Evolutionary conservation across 2,329 filamentous ascomycete genomes (phyloP).

Genomic region (Cladosporium sp.): DNA sequence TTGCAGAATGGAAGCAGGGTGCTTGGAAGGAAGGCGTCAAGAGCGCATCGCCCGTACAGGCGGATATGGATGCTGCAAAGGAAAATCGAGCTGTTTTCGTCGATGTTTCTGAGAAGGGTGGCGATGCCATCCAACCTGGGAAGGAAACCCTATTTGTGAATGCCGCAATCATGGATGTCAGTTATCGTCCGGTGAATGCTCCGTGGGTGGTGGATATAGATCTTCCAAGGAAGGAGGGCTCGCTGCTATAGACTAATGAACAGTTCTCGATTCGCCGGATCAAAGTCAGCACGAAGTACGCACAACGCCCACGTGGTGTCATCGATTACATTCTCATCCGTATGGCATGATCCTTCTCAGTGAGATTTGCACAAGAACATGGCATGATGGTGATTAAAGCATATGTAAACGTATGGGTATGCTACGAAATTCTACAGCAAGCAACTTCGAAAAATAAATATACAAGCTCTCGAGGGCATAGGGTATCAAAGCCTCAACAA

Average conservation of each 20-base stretch:
- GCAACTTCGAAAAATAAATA: neutral
- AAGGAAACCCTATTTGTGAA: slow-evolving; percentile 61
- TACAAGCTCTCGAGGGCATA: neutral
- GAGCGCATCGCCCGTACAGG: slow-evolving; percentile 23
- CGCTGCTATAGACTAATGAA: neutral
- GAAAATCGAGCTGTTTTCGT: slow-evolving; percentile 40
- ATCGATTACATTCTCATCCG: neutral
- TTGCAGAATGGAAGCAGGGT: slow-evolving; percentile 24
- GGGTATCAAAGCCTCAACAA: slow-evolving; percentile 20
- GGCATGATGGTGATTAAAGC: neutral
- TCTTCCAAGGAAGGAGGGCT: slow-evolving; percentile 28
- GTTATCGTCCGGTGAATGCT: slow-evolving; percentile 53
- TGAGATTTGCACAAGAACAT: neutral
- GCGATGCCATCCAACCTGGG: slow-evolving; percentile 44
- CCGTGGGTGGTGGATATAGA: slow-evolving; percentile 61
- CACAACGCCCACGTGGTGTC: neutral
- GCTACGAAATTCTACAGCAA: neutral
- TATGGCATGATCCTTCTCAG: neutral
- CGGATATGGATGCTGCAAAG: slow-evolving; percentile 28
- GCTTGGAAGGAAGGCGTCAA: slow-evolving; percentile 14
- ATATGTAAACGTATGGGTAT: neutral
- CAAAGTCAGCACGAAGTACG: neutral
- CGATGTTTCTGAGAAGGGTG: slow-evolving; percentile 26
- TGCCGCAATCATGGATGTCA: slow-evolving; percentile 57
- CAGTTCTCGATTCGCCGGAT: neutral